Conservation (phyloP, 2,329 filamentous ascomycete species). For the Madurella mycetomatis region DNA sequence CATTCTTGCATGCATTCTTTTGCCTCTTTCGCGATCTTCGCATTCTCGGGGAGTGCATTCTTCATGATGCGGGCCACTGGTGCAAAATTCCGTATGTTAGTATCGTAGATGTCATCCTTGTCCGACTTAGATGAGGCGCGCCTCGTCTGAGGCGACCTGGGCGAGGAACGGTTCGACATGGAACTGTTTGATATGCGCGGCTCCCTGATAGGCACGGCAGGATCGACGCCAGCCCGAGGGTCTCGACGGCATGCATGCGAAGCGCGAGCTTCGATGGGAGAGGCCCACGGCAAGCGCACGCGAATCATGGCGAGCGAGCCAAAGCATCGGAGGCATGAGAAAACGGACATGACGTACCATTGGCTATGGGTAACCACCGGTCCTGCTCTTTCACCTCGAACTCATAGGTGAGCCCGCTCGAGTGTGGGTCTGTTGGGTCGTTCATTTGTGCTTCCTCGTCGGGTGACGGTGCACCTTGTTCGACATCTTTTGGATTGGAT, state of each 20-base stretch:
- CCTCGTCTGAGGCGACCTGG: constrained; percentile 46
- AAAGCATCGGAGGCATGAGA: constrained; percentile 48
- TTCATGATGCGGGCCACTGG: constrained; percentile 99
- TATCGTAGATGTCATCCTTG: constrained; percentile 61
- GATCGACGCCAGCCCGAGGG: constrained; percentile 46
- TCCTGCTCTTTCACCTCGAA: constrained; percentile 99
- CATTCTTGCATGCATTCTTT: constrained; percentile 99
- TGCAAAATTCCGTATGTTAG: constrained; percentile 91
- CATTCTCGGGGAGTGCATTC: constrained; percentile 91
- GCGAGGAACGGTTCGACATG: constrained; percentile 58
- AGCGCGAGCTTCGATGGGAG: constrained; percentile 26
- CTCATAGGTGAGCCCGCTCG: constrained; percentile 73
- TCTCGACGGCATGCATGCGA: constrained; percentile 31
- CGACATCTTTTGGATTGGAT: constrained; percentile 92
- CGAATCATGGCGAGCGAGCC: constrained; percentile 33
- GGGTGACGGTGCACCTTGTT: constrained; percentile 86
- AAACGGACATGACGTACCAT: constrained; percentile 72
- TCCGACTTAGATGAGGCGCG: constrained; percentile 43
- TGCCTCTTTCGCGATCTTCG: constrained; percentile 97
- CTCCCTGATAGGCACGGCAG: constrained; percentile 39
- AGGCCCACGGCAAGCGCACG: constrained; percentile 27
- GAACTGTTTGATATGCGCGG: constrained; percentile 30
- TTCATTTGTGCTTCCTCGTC: constrained; percentile 95
- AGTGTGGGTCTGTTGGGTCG: constrained; percentile 74
- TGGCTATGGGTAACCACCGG: constrained; percentile 98